phyloP scores from a whole-genome alignment of 2,329 filamentous ascomycete genomes.

The Drechslerella stenobrocha region DNA sequence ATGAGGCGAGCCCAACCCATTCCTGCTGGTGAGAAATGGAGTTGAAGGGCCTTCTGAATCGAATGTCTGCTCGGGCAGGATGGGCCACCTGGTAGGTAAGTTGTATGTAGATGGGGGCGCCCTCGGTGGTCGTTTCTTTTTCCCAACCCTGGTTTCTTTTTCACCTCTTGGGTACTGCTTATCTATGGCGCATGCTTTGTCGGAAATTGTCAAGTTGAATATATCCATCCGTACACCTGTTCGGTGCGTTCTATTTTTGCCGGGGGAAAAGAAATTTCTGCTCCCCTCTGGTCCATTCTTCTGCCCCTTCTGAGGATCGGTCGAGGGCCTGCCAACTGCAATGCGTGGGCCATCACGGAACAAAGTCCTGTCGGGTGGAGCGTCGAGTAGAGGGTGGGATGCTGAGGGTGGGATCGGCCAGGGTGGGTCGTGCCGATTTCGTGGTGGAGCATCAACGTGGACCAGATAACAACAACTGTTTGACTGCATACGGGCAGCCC shows the following conservation, averaged over 20 bases:
- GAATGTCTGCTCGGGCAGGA: background rate
- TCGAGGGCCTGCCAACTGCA: conserved; percentile 38
- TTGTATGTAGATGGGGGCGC: background rate
- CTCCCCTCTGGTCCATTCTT: conserved; percentile 23
- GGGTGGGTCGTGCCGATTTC: conserved; percentile 47
- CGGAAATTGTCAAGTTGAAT: conserved; percentile 47
- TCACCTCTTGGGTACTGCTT: conserved; percentile 15
- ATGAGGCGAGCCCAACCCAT: conserved; percentile 44
- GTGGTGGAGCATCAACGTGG: conserved; percentile 47
- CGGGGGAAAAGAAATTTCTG: conserved; percentile 17
- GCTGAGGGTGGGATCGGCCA: conserved; percentile 45
- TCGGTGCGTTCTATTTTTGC: conserved; percentile 13
- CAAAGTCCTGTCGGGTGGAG: conserved; percentile 20
- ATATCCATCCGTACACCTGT: conserved; percentile 37
- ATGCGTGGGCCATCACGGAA: conserved; percentile 33
- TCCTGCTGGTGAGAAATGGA: conserved; percentile 39
- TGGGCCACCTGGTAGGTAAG: background rate
- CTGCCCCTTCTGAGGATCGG: conserved; percentile 42
- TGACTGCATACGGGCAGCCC: conserved; percentile 35
- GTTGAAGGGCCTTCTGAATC: conserved; percentile 9
- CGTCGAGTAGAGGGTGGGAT: conserved; percentile 34
- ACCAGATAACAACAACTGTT: conserved; percentile 35
- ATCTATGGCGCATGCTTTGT: conserved; percentile 47
- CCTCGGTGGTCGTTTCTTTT: background rate
- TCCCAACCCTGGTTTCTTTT: conserved; percentile 11